These are phyloP conservation scores for Deuterostichococcus epilithicus DNA, from an alignment of 139 green algal species.

Conservation along the genomic window DNA sequence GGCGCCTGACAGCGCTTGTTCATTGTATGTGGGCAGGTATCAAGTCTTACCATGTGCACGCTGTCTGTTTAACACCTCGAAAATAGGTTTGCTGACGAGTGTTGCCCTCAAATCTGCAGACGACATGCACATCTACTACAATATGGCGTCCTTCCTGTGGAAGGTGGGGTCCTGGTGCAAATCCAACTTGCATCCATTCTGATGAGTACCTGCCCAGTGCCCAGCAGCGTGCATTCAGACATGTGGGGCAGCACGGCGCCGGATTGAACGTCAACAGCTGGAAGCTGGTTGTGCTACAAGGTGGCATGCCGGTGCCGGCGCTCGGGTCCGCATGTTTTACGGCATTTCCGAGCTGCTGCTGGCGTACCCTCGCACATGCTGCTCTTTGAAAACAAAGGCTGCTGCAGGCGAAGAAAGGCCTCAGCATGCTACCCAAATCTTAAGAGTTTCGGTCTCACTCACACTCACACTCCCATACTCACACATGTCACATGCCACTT, in stretches of 20 bases:
- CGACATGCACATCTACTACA: slow-evolving; percentile 70
- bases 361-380: not conserved
- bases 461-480: too few species aligned
- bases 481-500: too few species aligned
- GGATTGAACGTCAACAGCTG: not conserved
- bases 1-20: too few species aligned
- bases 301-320: not conserved
- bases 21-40: too few species aligned
- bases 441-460: too few species aligned
- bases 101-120: too few species aligned
- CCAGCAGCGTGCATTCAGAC: not conserved
- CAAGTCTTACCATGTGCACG: too few species aligned
- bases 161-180: slow-evolving; percentile 57
- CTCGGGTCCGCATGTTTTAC: not conserved
- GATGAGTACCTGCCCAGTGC: not conserved
- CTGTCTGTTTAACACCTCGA: too few species aligned
- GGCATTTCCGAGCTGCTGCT: not conserved
- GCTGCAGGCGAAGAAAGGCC: not conserved
- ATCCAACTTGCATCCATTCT: not conserved
- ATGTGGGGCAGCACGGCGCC: not conserved
- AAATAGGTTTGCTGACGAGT: too few species aligned
- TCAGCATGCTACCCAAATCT: not conserved
- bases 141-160: slow-evolving; percentile 70
- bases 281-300: not conserved
- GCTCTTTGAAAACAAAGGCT: not conserved